phyloP scores from a whole-genome alignment of 2,329 filamentous ascomycete species.

The Aspergillus amoenus region DNA sequence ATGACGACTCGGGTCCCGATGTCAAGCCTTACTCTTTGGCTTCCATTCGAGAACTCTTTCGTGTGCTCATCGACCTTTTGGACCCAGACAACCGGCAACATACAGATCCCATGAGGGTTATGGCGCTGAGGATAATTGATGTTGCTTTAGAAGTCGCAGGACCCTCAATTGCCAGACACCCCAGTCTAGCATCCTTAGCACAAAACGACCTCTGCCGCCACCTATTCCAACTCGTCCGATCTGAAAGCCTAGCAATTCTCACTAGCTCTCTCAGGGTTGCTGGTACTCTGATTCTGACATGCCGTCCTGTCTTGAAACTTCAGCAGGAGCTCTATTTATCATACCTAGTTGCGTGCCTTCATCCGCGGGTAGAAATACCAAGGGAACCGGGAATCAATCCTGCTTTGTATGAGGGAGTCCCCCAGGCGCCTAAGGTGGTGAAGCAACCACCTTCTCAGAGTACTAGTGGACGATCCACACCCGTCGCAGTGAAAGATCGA shows the following conservation, averaged over 20 bases:
- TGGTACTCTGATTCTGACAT: slow-evolving; percentile 86
- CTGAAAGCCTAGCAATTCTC: slow-evolving; percentile 92
- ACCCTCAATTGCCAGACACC: slow-evolving; percentile 90
- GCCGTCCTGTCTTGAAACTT: slow-evolving; percentile 83
- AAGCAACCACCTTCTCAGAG: slow-evolving; percentile 75
- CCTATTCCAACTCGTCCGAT: slow-evolving; percentile 92
- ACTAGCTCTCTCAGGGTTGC: slow-evolving; percentile 91
- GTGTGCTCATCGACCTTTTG: slow-evolving; percentile 88
- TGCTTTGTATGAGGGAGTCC: slow-evolving; percentile 86
- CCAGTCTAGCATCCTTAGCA: slow-evolving; percentile 79
- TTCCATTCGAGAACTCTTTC: slow-evolving; percentile 90
- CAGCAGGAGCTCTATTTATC: slow-evolving; percentile 96
- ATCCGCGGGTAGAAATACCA: slow-evolving; percentile 92
- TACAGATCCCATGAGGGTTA: slow-evolving; percentile 92
- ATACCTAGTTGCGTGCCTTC: slow-evolving; percentile 89
- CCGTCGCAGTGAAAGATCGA: slow-evolving; percentile 86
- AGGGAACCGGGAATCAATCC: slow-evolving; percentile 87
- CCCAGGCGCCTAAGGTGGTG: slow-evolving; percentile 82
- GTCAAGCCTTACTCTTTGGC: slow-evolving; percentile 90
- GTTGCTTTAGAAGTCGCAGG: slow-evolving; percentile 95
- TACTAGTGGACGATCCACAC: slow-evolving; percentile 80
- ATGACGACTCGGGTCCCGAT: slow-evolving; percentile 50
- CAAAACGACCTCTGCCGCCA: slow-evolving; percentile 92
- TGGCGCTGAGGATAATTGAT: slow-evolving; percentile 95
- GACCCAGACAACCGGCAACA: slow-evolving; percentile 92